Conservation (phyloP, 306 rosid genomes). For the Quillaja saponaria region DNA sequence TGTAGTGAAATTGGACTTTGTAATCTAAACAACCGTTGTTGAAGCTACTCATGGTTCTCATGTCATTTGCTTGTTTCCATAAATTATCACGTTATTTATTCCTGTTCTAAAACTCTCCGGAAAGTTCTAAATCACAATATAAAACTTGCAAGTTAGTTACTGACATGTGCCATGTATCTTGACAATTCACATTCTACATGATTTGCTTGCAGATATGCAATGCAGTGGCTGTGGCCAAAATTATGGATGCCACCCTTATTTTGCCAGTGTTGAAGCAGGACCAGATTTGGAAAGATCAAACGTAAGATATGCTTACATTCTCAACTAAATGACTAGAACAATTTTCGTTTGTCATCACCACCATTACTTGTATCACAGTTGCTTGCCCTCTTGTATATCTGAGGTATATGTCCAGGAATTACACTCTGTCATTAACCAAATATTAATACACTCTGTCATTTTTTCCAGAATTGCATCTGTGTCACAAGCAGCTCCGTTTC, state of each 20-base stretch:
- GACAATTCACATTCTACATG: no score
- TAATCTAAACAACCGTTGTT: slow-evolving; percentile 18
- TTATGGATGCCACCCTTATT: slow-evolving; percentile 94
- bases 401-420: no score
- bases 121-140: slow-evolving; percentile 3
- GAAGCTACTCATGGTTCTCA: slow-evolving; percentile 17
- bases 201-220: slow-evolving; percentile 86
- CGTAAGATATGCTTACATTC: slow-evolving; percentile 55
- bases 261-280: slow-evolving; percentile 98
- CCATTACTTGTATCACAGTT: no score
- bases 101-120: not conserved
- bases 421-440: no score
- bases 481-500: no score
- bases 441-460: no score
- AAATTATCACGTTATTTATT: not conserved
- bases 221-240: slow-evolving; percentile 98
- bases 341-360: no score
- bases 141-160: slow-evolving; percentile 11
- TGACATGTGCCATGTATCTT: no score
- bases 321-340: not conserved
- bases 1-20: slow-evolving; percentile 19
- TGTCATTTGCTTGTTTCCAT: slow-evolving; percentile 4
- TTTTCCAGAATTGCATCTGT: no score
- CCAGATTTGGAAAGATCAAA: slow-evolving; percentile 99
- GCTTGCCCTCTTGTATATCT: no score